Base-by-base conservation (phyloP, 495 filamentous ascomycete genomes). In the Terfezia boudieri region DNA sequence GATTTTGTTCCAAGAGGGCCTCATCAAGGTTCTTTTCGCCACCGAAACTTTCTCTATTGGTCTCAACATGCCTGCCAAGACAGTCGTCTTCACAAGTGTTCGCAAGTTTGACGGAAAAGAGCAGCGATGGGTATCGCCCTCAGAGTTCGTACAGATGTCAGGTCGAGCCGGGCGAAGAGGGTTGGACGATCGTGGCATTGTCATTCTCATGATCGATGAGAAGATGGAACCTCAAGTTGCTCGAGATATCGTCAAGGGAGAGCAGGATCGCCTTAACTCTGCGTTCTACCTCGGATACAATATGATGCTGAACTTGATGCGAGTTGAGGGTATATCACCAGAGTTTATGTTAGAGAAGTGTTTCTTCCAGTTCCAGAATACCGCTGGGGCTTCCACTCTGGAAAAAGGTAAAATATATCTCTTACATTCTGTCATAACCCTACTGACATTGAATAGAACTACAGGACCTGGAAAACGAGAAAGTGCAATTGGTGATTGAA, bases 221-320 rank as follows among this genome's bases (percentile, higher is more conserved):
- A 83, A 87, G 69, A 92, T 98, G 76, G 92, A 96, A 58, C 92
- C 90, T n/a, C 78, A 81, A 1, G 76, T 82, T 54, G 90, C 90
- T 26, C 90, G 90, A 67, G 81, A 83, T 51, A 94, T 98, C 56
- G 90, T 98, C 32, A 83, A 89, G 52, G 90, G 90, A 63, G 81
- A 94, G 63, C 90, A 98, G 64, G 90, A 98, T 66, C 82, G 85
- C 48, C 77, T 98, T 43, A 96, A 96, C 68, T 96, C 90, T 3
- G 90, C 90, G 12, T 98, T 98, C 71, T 83, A 96, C 64, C 74
- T 98, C 10, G 87, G 90, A n/a, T 96, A 98, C 71, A 98, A 96
- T 68, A 98, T 96, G 90, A 81, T 98, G 63, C 71, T 98, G 56
- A 98, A 98, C 60, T 70, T 98, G 52, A 83, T 94, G 71, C 76